Base-by-base conservation (phyloP, 2,329 filamentous ascomycete species). In the Diplodia intermedia region DNA sequence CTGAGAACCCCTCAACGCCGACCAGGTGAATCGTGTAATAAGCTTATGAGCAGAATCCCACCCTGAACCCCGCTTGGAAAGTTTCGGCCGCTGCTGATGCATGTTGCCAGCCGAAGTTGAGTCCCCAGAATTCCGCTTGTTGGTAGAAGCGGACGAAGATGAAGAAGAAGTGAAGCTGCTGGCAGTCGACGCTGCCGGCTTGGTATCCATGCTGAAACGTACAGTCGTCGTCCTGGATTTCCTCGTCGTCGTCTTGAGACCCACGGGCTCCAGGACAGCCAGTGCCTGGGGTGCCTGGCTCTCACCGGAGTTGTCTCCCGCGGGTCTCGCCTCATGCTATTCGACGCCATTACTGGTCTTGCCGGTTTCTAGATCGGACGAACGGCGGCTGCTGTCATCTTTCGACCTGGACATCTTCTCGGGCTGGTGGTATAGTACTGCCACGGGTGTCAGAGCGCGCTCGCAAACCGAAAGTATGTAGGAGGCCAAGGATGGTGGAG, bases 271-370 rank as follows among this genome's bases (percentile, higher is more conserved):
- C 67, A 31, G 40, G 20, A 38, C 57, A 65, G 52, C 31, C 52
- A 49, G 57, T 61, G 66, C 56, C 56, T 67, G 66, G 66, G 38
- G 57, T 56, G 52, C 50, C 66, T 38, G 50, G 66, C 57, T 65
- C n/a, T 38, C 52, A 57, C 31, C 36, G 54, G 60, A 69, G 50
- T 61, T 62, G 14, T 33, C 38, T 66, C 55, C 77, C 73, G 88
- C 94, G 74, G 75, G 73, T 77, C 78, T 77, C 78, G 75, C 77
- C 74, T 78, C 74, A 76, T 77, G 76, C 77, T 93, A 99, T 90
- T 97, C 94, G 87, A 98, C 97, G 80, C 94, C 94, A 83, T 99
- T 93, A 82, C 98, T 92, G 79, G 91, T 89, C 86, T 99, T 99
- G 84, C 98, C 90, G 85, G 93, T 91, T 88, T 97, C 94, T 91